Conservation (phyloP, 495 filamentous ascomycete species). For the Eremomyces bilateralis region DNA sequence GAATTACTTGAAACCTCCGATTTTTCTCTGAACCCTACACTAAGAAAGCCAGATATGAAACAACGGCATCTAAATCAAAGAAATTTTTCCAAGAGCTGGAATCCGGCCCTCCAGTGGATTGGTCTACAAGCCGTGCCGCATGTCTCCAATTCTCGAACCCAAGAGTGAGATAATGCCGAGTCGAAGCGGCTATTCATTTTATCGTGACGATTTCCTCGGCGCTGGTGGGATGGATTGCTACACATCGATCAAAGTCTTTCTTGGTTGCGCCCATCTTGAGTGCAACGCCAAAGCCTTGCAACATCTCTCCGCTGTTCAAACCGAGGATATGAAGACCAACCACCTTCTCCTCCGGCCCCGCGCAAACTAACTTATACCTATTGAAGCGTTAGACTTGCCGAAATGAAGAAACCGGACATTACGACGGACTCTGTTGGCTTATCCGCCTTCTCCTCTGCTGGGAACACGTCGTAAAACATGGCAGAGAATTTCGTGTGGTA, state of each 20-base stretch:
- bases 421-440: constrained; percentile 28
- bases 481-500: constrained; percentile 34
- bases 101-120: no score
- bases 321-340: constrained; percentile 38
- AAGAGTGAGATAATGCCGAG: no score
- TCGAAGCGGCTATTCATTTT: no score
- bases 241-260: constrained; percentile 12
- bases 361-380: constrained; percentile 32
- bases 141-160: no score
- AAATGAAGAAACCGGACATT: background rate
- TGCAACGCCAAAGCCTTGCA: constrained; percentile 12
- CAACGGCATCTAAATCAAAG: no score
- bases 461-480: constrained; percentile 33
- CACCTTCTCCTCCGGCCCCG: constrained; percentile 33
- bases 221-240: constrained; percentile 12
- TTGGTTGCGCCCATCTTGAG: constrained; percentile 15
- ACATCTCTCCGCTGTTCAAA: constrained; percentile 21
- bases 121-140: no score
- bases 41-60: no score
- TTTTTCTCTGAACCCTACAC: no score
- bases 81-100: no score
- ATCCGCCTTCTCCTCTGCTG: constrained; percentile 30
- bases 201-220: constrained; percentile 12
- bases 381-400: background rate
- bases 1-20: no score